phyloP scores from a whole-genome alignment of 768 basidiomycete genomes.

The Mycena filopes region DNA sequence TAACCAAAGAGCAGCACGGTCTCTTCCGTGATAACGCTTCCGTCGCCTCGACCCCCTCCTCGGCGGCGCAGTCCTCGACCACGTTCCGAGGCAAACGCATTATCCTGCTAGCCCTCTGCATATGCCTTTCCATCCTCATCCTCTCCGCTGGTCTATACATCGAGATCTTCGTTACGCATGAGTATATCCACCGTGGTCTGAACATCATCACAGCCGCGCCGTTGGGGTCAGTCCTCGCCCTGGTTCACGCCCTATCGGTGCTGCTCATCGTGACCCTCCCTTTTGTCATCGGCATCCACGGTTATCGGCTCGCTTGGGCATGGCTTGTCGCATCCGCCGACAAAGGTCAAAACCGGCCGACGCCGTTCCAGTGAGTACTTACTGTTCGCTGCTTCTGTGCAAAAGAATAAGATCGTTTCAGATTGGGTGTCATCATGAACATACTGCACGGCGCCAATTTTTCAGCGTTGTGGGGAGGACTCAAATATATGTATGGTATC shows the following conservation, averaged over 20 bases:
- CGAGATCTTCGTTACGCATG: constrained; percentile 27
- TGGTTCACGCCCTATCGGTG: constrained; percentile 12
- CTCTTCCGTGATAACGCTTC: constrained; percentile 11
- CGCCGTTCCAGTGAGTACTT: constrained; percentile 27
- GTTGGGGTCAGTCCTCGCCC: constrained; percentile 22
- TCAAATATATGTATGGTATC: constrained; percentile 16
- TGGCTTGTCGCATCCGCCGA: constrained; percentile 27
- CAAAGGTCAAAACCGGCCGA: constrained; percentile 28
- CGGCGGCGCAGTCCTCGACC: neutral
- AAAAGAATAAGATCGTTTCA: neutral
- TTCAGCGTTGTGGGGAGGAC: constrained; percentile 14
- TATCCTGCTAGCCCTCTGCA: constrained; percentile 7
- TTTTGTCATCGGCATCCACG: constrained; percentile 1
- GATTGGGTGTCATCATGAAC: constrained; percentile 26
- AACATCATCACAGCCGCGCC: constrained; percentile 25
- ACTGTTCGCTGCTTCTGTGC: no score
- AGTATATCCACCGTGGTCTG: constrained; percentile 13
- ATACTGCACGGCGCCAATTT: constrained; percentile 25
- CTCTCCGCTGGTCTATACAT: constrained; percentile 14
- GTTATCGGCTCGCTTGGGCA: constrained; percentile 28
- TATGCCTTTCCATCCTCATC: constrained; percentile 8
- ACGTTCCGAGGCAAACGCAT: constrained; percentile 26
- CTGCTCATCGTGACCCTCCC: constrained; percentile 20
- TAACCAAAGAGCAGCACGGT: constrained; percentile 9
- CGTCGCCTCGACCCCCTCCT: neutral